A percentile compares a stretch with the other conserved stretches of the same genome.
These are phyloP conservation scores for Ustilago tritici DNA, from an alignment of 1,284 basidiomycete species.

Conservation along the genomic window DNA sequence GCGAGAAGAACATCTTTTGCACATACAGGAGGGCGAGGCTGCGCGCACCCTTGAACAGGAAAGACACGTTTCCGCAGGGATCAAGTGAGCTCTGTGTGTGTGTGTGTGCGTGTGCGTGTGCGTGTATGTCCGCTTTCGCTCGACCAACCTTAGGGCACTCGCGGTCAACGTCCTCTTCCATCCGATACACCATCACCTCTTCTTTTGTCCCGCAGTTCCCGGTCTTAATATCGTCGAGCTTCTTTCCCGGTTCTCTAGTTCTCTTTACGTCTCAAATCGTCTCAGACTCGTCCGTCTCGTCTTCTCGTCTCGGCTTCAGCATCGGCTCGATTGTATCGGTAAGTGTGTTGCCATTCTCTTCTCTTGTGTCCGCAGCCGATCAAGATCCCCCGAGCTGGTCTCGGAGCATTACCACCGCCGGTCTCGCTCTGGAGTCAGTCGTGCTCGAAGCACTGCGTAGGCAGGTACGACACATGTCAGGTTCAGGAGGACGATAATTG, in stretches of 20 bases:
- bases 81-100: not conserved
- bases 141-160: slow-evolving; percentile 18
- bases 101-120: not conserved
- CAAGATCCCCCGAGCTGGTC: not conserved
- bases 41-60: not conserved
- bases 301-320: slow-evolving; percentile 50
- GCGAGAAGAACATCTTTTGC: slow-evolving; percentile 4
- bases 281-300: slow-evolving; percentile 51
- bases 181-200: slow-evolving; percentile 31
- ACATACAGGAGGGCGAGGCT: not conserved
- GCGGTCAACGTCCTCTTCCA: slow-evolving; percentile 1
- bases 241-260: slow-evolving; percentile 35
- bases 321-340: slow-evolving; percentile 59
- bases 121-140: slow-evolving; percentile 17
- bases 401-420: not conserved
- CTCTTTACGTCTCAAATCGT: slow-evolving; percentile 31
- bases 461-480: not conserved
- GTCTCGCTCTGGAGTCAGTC: not conserved
- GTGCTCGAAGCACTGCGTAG: not conserved
- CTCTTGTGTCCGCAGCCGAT: not conserved
- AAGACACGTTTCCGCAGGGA: not conserved
- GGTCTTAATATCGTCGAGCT: slow-evolving; percentile 55
- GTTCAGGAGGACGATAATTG: not conserved
- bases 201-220: slow-evolving; percentile 36
- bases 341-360: slow-evolving; percentile 21